Base-by-base conservation (phyloP, 2,329 filamentous ascomycete species). In the Xylaria sp. region DNA sequence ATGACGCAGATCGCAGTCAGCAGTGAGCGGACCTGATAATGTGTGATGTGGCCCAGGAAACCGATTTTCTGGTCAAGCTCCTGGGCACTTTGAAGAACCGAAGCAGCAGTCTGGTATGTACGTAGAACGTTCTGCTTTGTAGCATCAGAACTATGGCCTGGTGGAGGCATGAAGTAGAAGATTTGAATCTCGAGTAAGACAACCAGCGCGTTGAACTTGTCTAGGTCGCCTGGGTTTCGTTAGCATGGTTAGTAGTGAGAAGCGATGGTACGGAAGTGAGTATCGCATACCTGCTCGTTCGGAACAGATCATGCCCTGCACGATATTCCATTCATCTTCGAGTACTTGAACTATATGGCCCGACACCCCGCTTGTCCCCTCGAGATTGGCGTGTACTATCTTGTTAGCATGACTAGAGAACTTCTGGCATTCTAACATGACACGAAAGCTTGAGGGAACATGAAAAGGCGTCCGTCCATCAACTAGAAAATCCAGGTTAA, bases 101-200 rank as follows among this genome's bases (percentile, higher is more conserved):
- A 69, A 55, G 77, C 76, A 3, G 80, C 74, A 1, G 81, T 83
- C 61, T 73, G 76, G 69, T 79, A 81, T 19, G 76, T 72, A 19
- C 79, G 77, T 47, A 80, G 68, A 23, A 79, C 69, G 65, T 80
- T 77, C 53, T 77, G 72, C 60, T 75, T 76, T 58, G 80, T 73
- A 10, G 70, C 72, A 47, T 74, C 75, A 1, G 69, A 68, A 63
- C 69, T 73, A 61, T 71, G 72, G 16, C 73, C 74, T 1, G 76
- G 73, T 0, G 75, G 73, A 2, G 78, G 78, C 62, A 77, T 74
- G 64, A 83, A 79, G 71, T 83, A 83, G 69, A 79, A 82, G 1
- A 74, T 70, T 62, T 84, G 80, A 7, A 83, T 75, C 58, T 84
- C 80, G n/a, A 82, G 74, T 19, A 78, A 75, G 1, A 80, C 77